Evolutionary conservation across 495 filamentous ascomycete species (phyloP).

Genomic region (Sporormia fimetaria): DNA sequence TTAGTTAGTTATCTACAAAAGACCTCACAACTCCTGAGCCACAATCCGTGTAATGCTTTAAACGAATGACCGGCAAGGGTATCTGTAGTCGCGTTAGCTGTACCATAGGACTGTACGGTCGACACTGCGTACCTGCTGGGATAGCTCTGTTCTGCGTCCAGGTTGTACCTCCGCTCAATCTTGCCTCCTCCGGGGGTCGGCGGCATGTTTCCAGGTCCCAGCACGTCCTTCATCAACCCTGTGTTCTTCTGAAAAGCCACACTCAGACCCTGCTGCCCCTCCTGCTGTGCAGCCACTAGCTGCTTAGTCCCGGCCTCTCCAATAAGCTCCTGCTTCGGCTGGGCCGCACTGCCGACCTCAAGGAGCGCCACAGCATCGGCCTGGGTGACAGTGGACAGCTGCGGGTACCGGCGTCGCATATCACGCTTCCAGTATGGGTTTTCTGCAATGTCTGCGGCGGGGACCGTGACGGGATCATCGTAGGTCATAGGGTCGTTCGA

Average conservation of each 20-base stretch:
- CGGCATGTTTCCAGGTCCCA: conserved; percentile 66
- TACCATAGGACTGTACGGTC: background rate
- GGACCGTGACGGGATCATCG: conserved; percentile 80
- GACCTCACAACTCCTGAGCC: background rate
- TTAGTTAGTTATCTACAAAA: conserved; percentile 14
- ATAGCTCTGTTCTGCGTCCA: conserved; percentile 48
- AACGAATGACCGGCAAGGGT: conserved; percentile 33
- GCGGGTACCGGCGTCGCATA: conserved; percentile 72
- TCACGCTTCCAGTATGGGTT: conserved; percentile 99
- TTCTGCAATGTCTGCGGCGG: conserved; percentile 90
- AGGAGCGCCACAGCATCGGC: conserved; percentile 76
- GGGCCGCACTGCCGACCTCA: conserved; percentile 69
- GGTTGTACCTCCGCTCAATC: conserved; percentile 45
- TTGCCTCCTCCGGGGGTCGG: conserved; percentile 60
- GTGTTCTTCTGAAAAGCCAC: conserved; percentile 61
- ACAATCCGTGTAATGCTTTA: background rate
- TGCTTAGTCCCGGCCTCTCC: conserved; percentile 76
- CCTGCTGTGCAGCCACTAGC: conserved; percentile 65
- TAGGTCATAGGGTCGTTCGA: conserved; percentile 62
- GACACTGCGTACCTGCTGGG: conserved; percentile 39
- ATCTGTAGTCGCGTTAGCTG: conserved; percentile 16
- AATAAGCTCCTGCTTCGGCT: conserved; percentile 66
- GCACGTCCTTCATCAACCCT: conserved; percentile 47
- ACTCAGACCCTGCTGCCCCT: conserved; percentile 60
- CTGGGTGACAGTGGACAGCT: conserved; percentile 67